These are phyloP conservation scores for Apiospora koreana DNA, from an alignment of 2,329 filamentous ascomycete species.

Conservation along the genomic window DNA sequence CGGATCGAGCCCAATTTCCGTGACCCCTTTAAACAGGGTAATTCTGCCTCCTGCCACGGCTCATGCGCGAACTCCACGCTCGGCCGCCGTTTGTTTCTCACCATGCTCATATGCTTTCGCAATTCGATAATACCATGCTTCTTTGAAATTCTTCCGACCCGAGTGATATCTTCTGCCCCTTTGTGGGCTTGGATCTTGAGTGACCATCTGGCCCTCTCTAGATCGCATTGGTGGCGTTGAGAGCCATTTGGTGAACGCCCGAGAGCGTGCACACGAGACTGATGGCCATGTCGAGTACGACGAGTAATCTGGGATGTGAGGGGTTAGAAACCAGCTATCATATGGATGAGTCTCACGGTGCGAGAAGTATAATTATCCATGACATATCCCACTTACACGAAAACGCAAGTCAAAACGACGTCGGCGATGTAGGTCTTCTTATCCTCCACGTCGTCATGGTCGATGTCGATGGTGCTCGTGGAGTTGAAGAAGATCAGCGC, in stretches of 20 bases:
- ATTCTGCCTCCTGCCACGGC: too few relatives aligned
- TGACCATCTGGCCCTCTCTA: too few relatives aligned
- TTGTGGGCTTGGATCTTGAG: too few relatives aligned
- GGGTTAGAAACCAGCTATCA: not conserved
- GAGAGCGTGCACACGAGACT: not conserved
- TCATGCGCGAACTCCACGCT: too few relatives aligned
- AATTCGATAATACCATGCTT: too few relatives aligned
- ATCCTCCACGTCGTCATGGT: not conserved
- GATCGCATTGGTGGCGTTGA: not conserved
- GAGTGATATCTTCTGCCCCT: too few relatives aligned
- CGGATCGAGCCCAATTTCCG: too few relatives aligned
- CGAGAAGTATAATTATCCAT: too few relatives aligned
- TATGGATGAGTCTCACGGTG: not conserved
- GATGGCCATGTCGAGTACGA: not conserved
- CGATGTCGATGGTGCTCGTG: not conserved
- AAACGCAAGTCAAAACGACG: not conserved
- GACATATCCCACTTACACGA: not conserved
- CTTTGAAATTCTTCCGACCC: too few relatives aligned
- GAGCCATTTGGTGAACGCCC: not conserved
- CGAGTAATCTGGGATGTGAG: not conserved
- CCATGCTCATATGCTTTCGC: too few relatives aligned
- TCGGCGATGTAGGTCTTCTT: not conserved
- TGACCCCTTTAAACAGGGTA: too few relatives aligned
- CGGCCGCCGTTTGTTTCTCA: too few relatives aligned
- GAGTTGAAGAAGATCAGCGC: not conserved